These are phyloP conservation scores for Naegleria lovaniensis DNA, from an alignment of 208 protist species.

Conservation along the genomic window DNA sequence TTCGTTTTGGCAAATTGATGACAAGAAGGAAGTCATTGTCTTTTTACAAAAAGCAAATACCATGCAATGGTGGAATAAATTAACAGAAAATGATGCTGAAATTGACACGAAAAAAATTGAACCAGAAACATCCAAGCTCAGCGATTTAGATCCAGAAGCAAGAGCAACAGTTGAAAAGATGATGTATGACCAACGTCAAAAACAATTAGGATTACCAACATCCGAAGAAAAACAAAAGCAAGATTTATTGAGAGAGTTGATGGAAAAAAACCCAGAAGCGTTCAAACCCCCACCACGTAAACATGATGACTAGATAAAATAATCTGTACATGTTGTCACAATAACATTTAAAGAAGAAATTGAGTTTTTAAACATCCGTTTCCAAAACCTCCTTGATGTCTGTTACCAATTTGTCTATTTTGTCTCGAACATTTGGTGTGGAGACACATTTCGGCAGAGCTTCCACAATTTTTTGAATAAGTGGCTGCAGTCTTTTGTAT, in stretches of 20 bases:
- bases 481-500: not conserved
- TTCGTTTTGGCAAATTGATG: constrained; percentile 82
- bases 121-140: constrained; percentile 86
- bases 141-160: constrained; percentile 83
- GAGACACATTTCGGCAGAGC: not conserved
- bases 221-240: constrained; percentile 85
- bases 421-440: not conserved
- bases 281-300: not conserved
- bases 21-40: constrained; percentile 67
- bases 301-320: no score
- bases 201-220: constrained; percentile 81
- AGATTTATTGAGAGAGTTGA: constrained; percentile 84
- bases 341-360: no score
- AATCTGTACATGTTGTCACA: no score
- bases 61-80: constrained; percentile 84
- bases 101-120: constrained; percentile 86
- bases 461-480: not conserved
- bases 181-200: constrained; percentile 89
- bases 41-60: constrained; percentile 74
- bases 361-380: no score
- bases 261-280: constrained; percentile 76
- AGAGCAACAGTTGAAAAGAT: constrained; percentile 89
- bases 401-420: not conserved
- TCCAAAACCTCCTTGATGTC: not conserved
- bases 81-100: constrained; percentile 58